Evolutionary conservation across 2,329 filamentous ascomycete species (phyloP).

Genomic region (Clarireedia paspali): DNA sequence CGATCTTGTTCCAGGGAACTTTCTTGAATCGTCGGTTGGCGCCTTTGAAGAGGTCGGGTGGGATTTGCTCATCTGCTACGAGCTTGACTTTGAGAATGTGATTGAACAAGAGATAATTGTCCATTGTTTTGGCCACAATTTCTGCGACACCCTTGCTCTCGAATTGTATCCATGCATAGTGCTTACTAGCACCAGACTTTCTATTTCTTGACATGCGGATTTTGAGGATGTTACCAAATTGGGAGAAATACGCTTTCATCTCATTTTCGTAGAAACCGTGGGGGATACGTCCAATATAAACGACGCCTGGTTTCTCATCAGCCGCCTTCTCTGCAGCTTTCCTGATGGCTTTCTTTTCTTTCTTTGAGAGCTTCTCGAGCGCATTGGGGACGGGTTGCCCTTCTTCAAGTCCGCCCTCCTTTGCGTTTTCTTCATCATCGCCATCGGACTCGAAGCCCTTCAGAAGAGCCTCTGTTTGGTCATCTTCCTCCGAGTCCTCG

Average conservation of each 20-base stretch:
- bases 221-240: conserved; percentile 75
- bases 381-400: conserved; percentile 33
- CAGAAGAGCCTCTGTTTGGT: conserved; percentile 46
- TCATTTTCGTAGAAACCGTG: conserved; percentile 97
- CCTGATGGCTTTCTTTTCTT: conserved; percentile 42
- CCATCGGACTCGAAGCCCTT: conserved; percentile 41
- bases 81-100: conserved; percentile 86
- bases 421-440: conserved; percentile 34
- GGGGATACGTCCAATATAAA: conserved; percentile 87
- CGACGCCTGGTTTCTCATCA: conserved; percentile 59
- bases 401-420: conserved; percentile 29
- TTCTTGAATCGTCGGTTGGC: conserved; percentile 85
- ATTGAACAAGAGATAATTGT: conserved; percentile 93
- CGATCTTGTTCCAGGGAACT: conserved; percentile 81
- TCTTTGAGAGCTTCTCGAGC: conserved; percentile 32
- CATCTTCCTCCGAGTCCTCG: conserved; percentile 34
- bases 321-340: conserved; percentile 34
- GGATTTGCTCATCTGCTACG: conserved; percentile 68
- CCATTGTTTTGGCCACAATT: conserved; percentile 92
- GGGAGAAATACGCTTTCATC: conserved; percentile 87
- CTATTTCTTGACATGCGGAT: conserved; percentile 86
- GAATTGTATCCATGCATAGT: conserved; percentile 95
- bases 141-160: conserved; percentile 68
- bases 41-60: conserved; percentile 79
- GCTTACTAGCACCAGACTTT: conserved; percentile 83